phyloP scores from a whole-genome alignment of 345 rosid species.

The Cardamine chenopodiifolia region DNA sequence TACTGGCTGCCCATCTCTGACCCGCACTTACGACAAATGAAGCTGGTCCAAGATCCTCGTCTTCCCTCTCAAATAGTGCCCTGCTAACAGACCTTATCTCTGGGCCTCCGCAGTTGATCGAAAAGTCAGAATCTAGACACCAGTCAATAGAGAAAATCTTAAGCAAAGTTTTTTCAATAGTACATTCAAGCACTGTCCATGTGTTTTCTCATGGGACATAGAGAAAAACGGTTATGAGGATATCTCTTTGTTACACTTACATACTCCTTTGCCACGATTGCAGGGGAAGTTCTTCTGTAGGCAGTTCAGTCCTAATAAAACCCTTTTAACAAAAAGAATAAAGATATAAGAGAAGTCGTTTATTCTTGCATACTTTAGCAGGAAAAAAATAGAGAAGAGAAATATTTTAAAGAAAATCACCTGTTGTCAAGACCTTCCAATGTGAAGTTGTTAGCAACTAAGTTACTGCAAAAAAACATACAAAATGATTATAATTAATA shows the following conservation, averaged over 20 bases:
- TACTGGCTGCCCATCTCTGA: slow-evolving; percentile 58
- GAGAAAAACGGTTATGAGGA: neutral
- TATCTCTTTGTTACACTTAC: slow-evolving; percentile 46
- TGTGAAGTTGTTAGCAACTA: slow-evolving; percentile 74
- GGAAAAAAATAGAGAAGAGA: neutral
- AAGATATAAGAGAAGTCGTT: neutral
- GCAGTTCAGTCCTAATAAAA: slow-evolving; percentile 56
- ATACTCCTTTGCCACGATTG: slow-evolving; percentile 51
- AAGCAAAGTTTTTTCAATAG: neutral
- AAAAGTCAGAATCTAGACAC: slow-evolving; percentile 53
- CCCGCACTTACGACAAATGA: slow-evolving; percentile 48
- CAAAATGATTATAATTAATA: neutral
- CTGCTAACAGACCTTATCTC: slow-evolving; percentile 39
- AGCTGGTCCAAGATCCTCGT: slow-evolving; percentile 57
- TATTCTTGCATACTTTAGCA: neutral
- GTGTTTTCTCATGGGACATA: neutral
- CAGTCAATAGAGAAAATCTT: neutral
- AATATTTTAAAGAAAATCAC: slow-evolving; percentile 38
- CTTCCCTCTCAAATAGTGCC: slow-evolving; percentile 50
- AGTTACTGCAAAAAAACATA: slow-evolving; percentile 58
- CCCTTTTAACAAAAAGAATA: slow-evolving; percentile 28
- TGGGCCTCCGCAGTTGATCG: slow-evolving; percentile 68
- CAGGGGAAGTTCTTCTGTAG: slow-evolving; percentile 69
- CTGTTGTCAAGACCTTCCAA: slow-evolving; percentile 47
- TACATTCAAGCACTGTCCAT: neutral